Conservation (phyloP, 768 basidiomycete species). For the Boletus vinaceobasis region DNA sequence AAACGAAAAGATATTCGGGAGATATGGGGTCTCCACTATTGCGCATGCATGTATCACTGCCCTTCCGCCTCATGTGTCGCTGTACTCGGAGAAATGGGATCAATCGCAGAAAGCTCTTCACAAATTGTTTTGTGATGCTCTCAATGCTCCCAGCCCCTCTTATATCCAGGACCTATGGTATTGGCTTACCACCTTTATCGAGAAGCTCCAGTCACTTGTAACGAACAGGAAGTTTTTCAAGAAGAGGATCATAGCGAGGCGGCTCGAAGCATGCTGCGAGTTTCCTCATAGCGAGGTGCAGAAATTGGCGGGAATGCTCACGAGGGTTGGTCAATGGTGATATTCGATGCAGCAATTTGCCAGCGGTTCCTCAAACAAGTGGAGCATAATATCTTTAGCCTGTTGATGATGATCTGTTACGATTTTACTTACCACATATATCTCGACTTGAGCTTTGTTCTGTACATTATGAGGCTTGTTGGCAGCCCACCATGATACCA, state of each 20-base stretch:
- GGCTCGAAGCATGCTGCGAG: too few species aligned
- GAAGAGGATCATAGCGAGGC: too few species aligned
- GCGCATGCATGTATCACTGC: slow-evolving; percentile 1
- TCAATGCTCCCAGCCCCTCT: not conserved
- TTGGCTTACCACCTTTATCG: not conserved
- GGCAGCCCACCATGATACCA: too few species aligned
- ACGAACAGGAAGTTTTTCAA: too few species aligned
- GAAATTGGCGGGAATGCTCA: too few species aligned
- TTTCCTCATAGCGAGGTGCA: too few species aligned
- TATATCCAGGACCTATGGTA: not conserved
- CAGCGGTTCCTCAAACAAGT: not conserved
- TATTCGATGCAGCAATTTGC: not conserved
- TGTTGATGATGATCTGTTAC: not conserved
- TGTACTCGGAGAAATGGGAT: not conserved
- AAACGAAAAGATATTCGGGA: not conserved
- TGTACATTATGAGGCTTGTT: too few species aligned
- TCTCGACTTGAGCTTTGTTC: not conserved
- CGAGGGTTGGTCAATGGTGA: too few species aligned
- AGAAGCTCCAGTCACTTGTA: not conserved
- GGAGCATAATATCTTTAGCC: not conserved
- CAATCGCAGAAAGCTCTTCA: not conserved
- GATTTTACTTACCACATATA: not conserved
- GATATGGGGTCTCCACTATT: not conserved
- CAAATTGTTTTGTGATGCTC: not conserved
- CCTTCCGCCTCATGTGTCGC: not conserved